Evolutionary conservation across 768 basidiomycete species (phyloP).

Genomic region (Mycena amicta): DNA sequence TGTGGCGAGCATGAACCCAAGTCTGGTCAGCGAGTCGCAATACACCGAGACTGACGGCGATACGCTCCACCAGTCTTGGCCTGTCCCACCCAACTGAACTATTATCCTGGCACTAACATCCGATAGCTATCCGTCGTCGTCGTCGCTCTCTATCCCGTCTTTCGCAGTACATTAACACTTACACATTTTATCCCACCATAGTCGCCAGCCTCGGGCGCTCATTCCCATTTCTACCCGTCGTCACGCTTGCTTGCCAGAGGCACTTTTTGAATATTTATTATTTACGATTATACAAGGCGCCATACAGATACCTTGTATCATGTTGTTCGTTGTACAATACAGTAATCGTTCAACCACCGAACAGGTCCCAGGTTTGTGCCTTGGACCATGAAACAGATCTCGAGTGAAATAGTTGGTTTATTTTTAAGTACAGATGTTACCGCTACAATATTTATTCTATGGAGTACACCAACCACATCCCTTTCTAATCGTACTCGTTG

Average conservation of each 20-base stretch:
- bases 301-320: not conserved
- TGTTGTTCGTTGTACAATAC: slow-evolving; percentile 1
- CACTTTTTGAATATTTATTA: not conserved
- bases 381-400: too few relatives aligned
- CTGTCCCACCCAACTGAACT: slow-evolving; percentile 13
- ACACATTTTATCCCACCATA: not conserved
- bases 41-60: slow-evolving; percentile 17
- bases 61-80: slow-evolving; percentile 20
- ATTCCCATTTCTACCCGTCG: not conserved
- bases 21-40: slow-evolving; percentile 11
- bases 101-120: not conserved
- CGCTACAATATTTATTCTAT: too few relatives aligned
- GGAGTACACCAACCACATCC: too few relatives aligned
- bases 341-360: not conserved
- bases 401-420: too few relatives aligned
- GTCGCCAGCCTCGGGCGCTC: not conserved
- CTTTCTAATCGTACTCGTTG: too few relatives aligned
- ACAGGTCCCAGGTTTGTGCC: not conserved
- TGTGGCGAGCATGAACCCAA: slow-evolving; percentile 36
- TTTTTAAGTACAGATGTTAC: too few relatives aligned
- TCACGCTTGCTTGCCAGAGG: too few relatives aligned
- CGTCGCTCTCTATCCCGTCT: not conserved
- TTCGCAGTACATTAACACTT: not conserved
- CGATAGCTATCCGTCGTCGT: not conserved
- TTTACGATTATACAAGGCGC: not conserved